Evolutionary conservation across 2,329 filamentous ascomycete species (phyloP).

Genomic region (Lasiodiplodia sp.): DNA sequence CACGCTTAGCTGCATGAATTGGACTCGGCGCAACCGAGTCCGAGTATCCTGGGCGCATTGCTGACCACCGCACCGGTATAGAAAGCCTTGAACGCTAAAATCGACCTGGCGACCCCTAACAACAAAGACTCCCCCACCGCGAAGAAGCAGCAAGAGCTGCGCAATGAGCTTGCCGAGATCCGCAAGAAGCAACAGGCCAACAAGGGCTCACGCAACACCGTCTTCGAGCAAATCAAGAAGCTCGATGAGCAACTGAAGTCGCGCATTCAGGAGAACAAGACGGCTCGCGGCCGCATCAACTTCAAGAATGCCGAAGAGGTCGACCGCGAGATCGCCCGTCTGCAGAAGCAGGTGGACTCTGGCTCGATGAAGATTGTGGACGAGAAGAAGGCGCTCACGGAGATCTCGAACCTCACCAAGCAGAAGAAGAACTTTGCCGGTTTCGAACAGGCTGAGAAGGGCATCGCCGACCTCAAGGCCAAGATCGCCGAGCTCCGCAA

Average conservation of each 20-base stretch:
- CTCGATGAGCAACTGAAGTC: slow-evolving; percentile 89
- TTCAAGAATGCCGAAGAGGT: slow-evolving; percentile 91
- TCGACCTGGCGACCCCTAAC: slow-evolving; percentile 81
- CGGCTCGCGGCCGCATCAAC: slow-evolving; percentile 76
- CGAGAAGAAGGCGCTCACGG: slow-evolving; percentile 89
- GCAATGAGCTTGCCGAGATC: slow-evolving; percentile 82
- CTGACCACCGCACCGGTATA: slow-evolving; percentile 49
- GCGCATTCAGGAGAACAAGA: slow-evolving; percentile 86
- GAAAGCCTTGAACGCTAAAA: slow-evolving; percentile 87
- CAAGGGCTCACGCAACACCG: slow-evolving; percentile 79
- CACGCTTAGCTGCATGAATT: slow-evolving; percentile 11
- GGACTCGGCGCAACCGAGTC: slow-evolving; percentile 8
- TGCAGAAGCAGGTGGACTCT: slow-evolving; percentile 85
- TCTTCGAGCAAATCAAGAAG: slow-evolving; percentile 90
- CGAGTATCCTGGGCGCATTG: slow-evolving; percentile 1
- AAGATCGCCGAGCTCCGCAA: slow-evolving; percentile 92
- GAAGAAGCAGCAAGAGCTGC: slow-evolving; percentile 86
- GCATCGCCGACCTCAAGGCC: slow-evolving; percentile 84
- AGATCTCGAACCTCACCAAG: slow-evolving; percentile 84
- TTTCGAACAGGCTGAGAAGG: slow-evolving; percentile 85
- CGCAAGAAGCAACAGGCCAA: slow-evolving; percentile 84
- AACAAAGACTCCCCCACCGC: slow-evolving; percentile 81
- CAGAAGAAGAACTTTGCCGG: slow-evolving; percentile 88
- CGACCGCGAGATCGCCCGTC: slow-evolving; percentile 78
- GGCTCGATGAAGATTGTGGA: slow-evolving; percentile 96